Evolutionary conservation across 2,329 filamentous ascomycete species (phyloP), one percentile per base, ranked within the genome.

Genomic region (Colletotrichum sp.): DNA sequence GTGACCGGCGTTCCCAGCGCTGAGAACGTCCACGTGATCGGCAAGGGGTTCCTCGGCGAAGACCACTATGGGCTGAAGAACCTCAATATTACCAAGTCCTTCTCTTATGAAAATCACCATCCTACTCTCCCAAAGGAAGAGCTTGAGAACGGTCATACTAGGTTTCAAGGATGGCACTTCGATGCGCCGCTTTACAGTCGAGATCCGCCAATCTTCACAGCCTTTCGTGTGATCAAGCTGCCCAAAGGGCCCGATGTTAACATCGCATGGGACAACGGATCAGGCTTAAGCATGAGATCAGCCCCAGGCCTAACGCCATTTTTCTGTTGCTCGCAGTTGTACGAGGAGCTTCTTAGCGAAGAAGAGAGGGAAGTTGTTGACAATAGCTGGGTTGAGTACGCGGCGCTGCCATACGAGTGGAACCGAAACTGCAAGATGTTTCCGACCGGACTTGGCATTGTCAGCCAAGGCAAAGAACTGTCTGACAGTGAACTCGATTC

Each of bases 121-220:
- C 80, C 82, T 6, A 78, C 81, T 22, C 81, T 86, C 15, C 76
- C 80, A 1, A 69, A 79, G 7, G 81, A 82, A 7, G 83, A 86
- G 9, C 87, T 88, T 71, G 78, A 82, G 3, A 77, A 79, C 8
- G 86, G 87, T 10, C 82, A 86, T 60, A 87, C 85, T 0, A 85
- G 87, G 18, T 88, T 88, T 74, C 86, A 88, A 57, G 81, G 85
- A 30, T 89, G 87, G 87, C 87, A 89, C 75, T 86, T 88, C 26
- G 86, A 89, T 73, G 87, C 86, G 5, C 86, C 86, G 3, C 81
- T 88, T 1, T 87, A 87, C 76, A 84, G 77, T 8, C 81, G 83
- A 5, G 83, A 87, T 39, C 86, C 85, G 1, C 83, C 86, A 3
- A 85, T 83, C 81, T 87, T 86, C 77, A 88, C 85, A 8, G 85